These are phyloP conservation scores for Bremia lactucae DNA, from an alignment of 352 stramenopile genomes.

Conservation along the genomic window DNA sequence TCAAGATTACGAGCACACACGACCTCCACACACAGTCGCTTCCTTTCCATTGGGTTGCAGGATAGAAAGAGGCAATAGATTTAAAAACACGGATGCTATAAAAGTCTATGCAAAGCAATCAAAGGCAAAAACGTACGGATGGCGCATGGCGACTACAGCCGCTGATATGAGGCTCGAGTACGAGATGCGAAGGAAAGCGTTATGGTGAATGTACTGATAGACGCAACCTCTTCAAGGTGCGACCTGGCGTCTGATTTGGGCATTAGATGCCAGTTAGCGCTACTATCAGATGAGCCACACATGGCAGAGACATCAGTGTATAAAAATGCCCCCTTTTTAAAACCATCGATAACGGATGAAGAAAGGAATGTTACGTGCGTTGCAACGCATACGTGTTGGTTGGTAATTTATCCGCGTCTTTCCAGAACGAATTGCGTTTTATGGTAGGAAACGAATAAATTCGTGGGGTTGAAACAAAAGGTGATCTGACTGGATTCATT, in stretches of 20 bases:
- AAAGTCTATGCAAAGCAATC: background rate
- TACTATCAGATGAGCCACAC: background rate
- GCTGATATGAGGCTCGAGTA: too few relatives aligned
- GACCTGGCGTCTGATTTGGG: constrained; percentile 7
- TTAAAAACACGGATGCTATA: background rate
- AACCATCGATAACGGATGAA: constrained; percentile 31
- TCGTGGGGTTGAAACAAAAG: too few relatives aligned
- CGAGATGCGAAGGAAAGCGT: background rate
- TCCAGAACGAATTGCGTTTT: constrained; percentile 81
- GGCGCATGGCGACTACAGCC: background rate
- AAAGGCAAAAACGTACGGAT: constrained; percentile 6
- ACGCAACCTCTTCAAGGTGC: constrained; percentile 16
- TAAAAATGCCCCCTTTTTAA: background rate
- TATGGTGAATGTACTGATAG: background rate
- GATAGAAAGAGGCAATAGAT: background rate
- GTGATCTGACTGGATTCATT: too few relatives aligned
- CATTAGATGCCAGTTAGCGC: constrained; percentile 4
- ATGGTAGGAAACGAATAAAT: constrained; percentile 50
- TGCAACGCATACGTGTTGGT: constrained; percentile 71
- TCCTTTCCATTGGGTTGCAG: constrained; percentile 17
- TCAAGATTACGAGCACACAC: constrained; percentile 64
- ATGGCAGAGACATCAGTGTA: constrained; percentile 2
- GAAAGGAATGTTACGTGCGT: constrained; percentile 37
- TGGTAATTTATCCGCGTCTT: constrained; percentile 70
- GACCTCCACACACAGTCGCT: constrained; percentile 54